Evolutionary conservation across 163 green algal genomes (phyloP).

Genomic region (Scenedesmus sp.): DNA sequence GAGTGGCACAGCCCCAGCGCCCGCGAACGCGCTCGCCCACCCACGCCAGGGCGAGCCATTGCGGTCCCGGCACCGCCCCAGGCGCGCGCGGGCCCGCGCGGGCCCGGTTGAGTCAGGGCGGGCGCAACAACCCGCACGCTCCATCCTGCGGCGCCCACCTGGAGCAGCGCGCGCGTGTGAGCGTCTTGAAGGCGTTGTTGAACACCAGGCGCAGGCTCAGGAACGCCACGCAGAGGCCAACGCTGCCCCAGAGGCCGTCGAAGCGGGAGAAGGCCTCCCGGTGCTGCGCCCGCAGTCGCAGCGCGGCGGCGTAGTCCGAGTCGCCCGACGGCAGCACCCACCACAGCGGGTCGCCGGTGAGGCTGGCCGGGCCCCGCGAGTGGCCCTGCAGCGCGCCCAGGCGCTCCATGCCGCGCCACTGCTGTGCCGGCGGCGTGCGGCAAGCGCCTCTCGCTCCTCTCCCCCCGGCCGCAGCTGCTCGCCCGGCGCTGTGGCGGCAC

Average conservation of each 20-base stretch:
- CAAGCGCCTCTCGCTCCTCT: too few species aligned
- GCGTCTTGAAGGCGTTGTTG: slow-evolving; percentile 5
- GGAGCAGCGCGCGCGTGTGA: background rate
- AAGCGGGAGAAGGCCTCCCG: background rate
- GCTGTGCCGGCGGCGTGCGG: too few species aligned
- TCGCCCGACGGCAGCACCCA: slow-evolving; percentile 11
- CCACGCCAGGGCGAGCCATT: background rate
- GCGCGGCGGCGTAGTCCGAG: slow-evolving; percentile 12
- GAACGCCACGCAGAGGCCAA: slow-evolving; percentile 26
- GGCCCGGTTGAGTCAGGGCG: too few species aligned
- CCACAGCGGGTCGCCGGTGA: slow-evolving; percentile 33
- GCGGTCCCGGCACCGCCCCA: background rate
- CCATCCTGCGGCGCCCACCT: slow-evolving; percentile 10
- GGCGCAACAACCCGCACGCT: too few species aligned
- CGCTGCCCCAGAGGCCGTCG: slow-evolving; percentile 19
- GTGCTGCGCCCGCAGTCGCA: background rate
- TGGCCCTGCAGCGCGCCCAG: too few species aligned
- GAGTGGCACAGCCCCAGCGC: background rate
- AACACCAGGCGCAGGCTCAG: slow-evolving; percentile 36
- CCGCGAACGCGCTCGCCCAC: background rate
- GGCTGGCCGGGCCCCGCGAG: too few species aligned
- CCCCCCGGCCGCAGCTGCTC: too few species aligned
- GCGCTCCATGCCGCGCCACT: too few species aligned
- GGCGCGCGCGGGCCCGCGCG: background rate
- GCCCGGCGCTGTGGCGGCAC: too few species aligned